phyloP scores from a whole-genome alignment of 2,329 filamentous ascomycete genomes.

The Trichoderma cornu-damae region DNA sequence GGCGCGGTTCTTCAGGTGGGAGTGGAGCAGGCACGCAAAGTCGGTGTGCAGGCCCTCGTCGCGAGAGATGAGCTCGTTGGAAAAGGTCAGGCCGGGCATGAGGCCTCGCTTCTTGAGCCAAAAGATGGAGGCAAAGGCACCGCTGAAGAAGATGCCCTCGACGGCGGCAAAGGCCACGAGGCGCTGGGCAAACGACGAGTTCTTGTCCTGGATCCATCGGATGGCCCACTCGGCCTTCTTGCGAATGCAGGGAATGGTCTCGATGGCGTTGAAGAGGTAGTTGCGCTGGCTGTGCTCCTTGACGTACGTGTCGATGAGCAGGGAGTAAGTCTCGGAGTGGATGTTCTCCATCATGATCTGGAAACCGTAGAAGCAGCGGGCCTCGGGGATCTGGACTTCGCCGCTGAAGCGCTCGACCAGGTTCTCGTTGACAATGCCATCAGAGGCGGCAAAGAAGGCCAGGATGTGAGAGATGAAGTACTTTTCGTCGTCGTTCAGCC shows the following conservation, averaged over 20 bases:
- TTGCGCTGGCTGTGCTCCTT: constrained; percentile 92
- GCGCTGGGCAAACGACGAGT: constrained; percentile 91
- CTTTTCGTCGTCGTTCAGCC: constrained; percentile 90
- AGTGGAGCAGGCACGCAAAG: constrained; percentile 96
- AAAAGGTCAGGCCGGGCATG: constrained; percentile 98
- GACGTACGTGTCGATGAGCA: constrained; percentile 98
- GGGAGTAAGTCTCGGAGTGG: constrained; percentile 98
- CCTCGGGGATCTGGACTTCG: constrained; percentile 95
- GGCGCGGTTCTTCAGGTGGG: constrained; percentile 91
- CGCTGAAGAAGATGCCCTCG: constrained; percentile 99
- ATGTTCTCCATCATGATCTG: constrained; percentile 99
- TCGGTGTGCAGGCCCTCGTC: constrained; percentile 99
- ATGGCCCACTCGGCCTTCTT: constrained; percentile 99
- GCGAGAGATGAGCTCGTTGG: constrained; percentile 99
- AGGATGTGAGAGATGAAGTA: constrained; percentile 99
- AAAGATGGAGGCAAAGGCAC: constrained; percentile 98
- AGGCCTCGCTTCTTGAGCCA: constrained; percentile 99
- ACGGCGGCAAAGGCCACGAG: constrained; percentile 96
- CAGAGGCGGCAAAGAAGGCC: constrained; percentile 97
- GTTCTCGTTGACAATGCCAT: constrained; percentile 99
- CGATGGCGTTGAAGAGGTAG: constrained; percentile 97
- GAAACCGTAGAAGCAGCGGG: constrained; percentile 99
- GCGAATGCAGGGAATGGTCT: constrained; percentile 96
- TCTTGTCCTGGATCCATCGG: constrained; percentile 86
- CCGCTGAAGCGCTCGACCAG: constrained; percentile 94